These are phyloP conservation scores for Boletus subparvulus DNA, from an alignment of 768 basidiomycete species.

Conservation along the genomic window DNA sequence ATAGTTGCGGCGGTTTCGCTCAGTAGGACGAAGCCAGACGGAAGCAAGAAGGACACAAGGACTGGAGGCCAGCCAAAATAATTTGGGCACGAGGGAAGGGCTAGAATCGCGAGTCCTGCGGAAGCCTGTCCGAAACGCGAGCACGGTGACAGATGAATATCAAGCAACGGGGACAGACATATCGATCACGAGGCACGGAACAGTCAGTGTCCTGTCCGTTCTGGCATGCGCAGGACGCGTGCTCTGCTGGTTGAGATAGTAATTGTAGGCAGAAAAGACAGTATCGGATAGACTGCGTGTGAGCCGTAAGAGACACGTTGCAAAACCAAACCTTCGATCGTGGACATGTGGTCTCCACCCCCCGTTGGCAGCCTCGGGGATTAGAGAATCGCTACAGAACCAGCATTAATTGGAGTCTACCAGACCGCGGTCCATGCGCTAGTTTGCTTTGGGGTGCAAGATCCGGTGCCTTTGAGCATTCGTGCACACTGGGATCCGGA, in stretches of 20 bases:
- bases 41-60: constrained; percentile 4
- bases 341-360: constrained; percentile 14
- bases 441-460: background rate
- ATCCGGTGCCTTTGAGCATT: background rate
- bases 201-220: constrained; percentile 15
- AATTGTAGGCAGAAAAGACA: constrained; percentile 4
- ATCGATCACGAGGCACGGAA: constrained; percentile 22
- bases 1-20: constrained; percentile 7
- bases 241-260: constrained; percentile 12
- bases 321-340: constrained; percentile 16
- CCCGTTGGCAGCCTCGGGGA: constrained; percentile 3
- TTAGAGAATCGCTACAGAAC: constrained; percentile 5
- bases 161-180: constrained; percentile 16
- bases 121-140: constrained; percentile 31
- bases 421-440: background rate
- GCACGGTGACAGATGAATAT: constrained; percentile 15
- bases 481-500: too few relatives aligned
- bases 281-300: constrained; percentile 8
- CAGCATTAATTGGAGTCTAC: background rate
- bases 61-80: constrained; percentile 19
- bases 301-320: constrained; percentile 22
- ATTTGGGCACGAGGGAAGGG: constrained; percentile 32
- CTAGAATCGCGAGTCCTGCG: constrained; percentile 23
- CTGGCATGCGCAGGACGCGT: constrained; percentile 29
- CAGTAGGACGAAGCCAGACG: constrained; percentile 1